Evolutionary conservation across 2,329 filamentous ascomycete species (phyloP).

Genomic region (Nannizzia gypsea): DNA sequence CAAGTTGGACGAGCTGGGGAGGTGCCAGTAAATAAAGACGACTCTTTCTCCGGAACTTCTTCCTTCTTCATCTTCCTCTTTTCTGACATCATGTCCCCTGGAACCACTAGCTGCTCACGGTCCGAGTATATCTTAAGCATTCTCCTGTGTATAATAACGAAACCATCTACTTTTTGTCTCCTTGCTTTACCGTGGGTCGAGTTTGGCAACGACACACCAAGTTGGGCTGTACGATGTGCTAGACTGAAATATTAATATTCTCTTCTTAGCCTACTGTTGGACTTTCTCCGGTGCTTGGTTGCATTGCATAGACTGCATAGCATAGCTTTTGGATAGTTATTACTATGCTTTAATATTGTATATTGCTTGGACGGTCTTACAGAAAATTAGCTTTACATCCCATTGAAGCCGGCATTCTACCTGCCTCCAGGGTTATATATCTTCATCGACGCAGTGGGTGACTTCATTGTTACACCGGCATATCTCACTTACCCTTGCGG

Average conservation of each 20-base stretch:
- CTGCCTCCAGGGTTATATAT: background rate
- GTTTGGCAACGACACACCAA: background rate
- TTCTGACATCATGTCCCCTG: background rate
- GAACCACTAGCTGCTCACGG: background rate
- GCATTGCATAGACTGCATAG: background rate
- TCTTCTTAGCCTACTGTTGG: background rate
- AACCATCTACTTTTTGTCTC: background rate
- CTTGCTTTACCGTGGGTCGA: background rate
- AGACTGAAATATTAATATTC: constrained; percentile 1
- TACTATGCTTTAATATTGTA: too few relatives aligned
- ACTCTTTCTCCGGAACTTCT: background rate
- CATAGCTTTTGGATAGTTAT: too few relatives aligned
- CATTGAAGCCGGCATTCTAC: background rate
- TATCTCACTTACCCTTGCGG: too few relatives aligned
- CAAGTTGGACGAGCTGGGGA: background rate
- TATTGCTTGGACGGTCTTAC: too few relatives aligned
- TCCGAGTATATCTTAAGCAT: background rate
- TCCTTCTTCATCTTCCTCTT: background rate
- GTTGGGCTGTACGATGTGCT: background rate
- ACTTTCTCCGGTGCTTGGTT: background rate
- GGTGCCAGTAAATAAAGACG: background rate
- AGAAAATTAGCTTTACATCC: too few relatives aligned
- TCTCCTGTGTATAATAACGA: constrained; percentile 3
- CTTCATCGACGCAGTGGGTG: background rate
- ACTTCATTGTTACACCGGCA: background rate